Percentiles rank a stretch among this genome's conserved stretches.
These are phyloP conservation scores for Serendipita sp. DNA, from an alignment of 768 basidiomycete species.

Conservation along the genomic window DNA sequence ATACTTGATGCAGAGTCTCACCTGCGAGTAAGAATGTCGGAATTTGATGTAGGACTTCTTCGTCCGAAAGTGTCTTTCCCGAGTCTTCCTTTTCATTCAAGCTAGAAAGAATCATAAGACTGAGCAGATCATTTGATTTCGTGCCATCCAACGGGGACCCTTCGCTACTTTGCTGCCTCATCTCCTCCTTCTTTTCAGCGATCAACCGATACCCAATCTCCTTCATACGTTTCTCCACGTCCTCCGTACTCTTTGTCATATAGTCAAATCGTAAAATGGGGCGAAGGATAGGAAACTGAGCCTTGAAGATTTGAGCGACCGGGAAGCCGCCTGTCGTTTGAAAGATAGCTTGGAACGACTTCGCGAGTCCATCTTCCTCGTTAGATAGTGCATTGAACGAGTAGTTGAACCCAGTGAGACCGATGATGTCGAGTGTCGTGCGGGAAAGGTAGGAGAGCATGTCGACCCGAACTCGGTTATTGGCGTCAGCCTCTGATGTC, in stretches of 20 bases:
- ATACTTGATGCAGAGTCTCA: not conserved
- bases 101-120: not conserved
- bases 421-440: slow-evolving; percentile 63
- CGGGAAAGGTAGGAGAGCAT: slow-evolving; percentile 48
- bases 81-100: not conserved
- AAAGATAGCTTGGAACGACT: slow-evolving; percentile 19
- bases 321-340: not conserved
- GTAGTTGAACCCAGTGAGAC: slow-evolving; percentile 36
- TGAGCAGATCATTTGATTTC: not conserved
- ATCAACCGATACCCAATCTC: slow-evolving; percentile 19
- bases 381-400: slow-evolving; percentile 19
- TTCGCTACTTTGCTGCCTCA: not conserved
- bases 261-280: slow-evolving; percentile 12
- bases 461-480: slow-evolving; percentile 27
- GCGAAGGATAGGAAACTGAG: slow-evolving; percentile 14
- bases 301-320: slow-evolving; percentile 11
- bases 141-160: not conserved
- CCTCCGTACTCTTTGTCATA: slow-evolving; percentile 8
- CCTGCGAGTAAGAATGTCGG: slow-evolving; percentile 7
- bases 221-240: slow-evolving; percentile 9
- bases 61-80: not conserved
- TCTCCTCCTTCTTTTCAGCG: slow-evolving; percentile 9
- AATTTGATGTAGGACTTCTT: slow-evolving; percentile 8
- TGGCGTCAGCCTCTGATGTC: not conserved
- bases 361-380: slow-evolving; percentile 18